phyloP scores from a whole-genome alignment of 106 monocot species.

The Gastrodia elata region DNA sequence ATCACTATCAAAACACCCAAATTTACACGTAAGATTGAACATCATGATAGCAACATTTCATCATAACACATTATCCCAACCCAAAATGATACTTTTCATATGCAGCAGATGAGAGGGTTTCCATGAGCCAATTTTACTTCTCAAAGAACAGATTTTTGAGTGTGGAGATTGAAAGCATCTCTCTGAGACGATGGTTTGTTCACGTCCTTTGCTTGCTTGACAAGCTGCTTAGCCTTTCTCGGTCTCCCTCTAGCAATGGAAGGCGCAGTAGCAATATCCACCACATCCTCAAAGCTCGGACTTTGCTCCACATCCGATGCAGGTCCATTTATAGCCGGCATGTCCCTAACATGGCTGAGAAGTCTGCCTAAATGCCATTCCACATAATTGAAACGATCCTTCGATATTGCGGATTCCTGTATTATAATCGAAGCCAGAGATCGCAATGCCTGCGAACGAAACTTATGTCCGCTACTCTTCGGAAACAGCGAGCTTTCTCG shows the following conservation, averaged over 20 bases:
- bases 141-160: neutral
- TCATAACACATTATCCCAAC: neutral
- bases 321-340: slow-evolving; percentile 37
- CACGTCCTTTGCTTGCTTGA: slow-evolving; percentile 13
- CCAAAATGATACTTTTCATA: neutral
- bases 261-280: slow-evolving; percentile 33
- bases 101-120: neutral
- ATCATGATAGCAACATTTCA: neutral
- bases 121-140: neutral
- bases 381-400: slow-evolving; percentile 65
- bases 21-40: too few relatives aligned
- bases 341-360: slow-evolving; percentile 55
- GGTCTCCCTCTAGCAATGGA: slow-evolving; percentile 40
- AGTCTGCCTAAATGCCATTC: slow-evolving; percentile 63
- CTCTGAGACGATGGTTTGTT: slow-evolving; percentile 5
- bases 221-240: slow-evolving; percentile 26
- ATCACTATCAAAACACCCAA: neutral
- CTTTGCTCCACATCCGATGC: slow-evolving; percentile 21
- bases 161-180: neutral
- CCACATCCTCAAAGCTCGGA: slow-evolving; percentile 20
- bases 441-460: slow-evolving; percentile 54
- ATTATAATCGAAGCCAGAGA: slow-evolving; percentile 64
- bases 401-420: slow-evolving; percentile 65
- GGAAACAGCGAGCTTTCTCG: slow-evolving; percentile 50
- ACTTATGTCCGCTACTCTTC: slow-evolving; percentile 43